Percentiles rank a stretch among this genome's conserved stretches.
Evolutionary conservation across 768 basidiomycete genomes (phyloP).

Genomic region (Saitozyma sp.): DNA sequence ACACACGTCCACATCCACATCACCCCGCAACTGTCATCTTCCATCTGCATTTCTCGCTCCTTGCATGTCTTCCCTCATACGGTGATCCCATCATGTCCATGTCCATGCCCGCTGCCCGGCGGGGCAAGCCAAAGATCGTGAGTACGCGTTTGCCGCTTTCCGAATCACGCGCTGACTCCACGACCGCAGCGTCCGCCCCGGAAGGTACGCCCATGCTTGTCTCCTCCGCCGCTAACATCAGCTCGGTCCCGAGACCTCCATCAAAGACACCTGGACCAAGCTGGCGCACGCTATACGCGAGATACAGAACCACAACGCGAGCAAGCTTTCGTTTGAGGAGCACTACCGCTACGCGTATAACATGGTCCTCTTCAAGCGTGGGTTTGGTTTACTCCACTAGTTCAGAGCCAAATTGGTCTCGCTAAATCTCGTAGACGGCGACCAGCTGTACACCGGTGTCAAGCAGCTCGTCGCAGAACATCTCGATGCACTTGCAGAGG

Average conservation of each 20-base stretch:
- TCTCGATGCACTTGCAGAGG: slow-evolving; percentile 72
- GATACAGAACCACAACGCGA: slow-evolving; percentile 91
- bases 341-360: slow-evolving; percentile 93
- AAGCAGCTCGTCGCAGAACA: slow-evolving; percentile 76
- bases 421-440: slow-evolving; percentile 58
- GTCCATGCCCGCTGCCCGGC: slow-evolving; percentile 33
- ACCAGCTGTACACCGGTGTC: slow-evolving; percentile 82
- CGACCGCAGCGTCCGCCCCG: slow-evolving; percentile 37
- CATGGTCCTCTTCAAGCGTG: slow-evolving; percentile 76
- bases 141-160: background rate
- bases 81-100: slow-evolving; percentile 27
- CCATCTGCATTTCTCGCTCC: background rate
- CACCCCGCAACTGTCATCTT: background rate
- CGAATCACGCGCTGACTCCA: background rate
- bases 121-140: slow-evolving; percentile 44
- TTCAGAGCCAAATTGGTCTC: background rate
- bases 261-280: slow-evolving; percentile 78
- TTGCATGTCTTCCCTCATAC: too few species aligned
- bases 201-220: slow-evolving; percentile 18
- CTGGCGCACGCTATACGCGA: slow-evolving; percentile 83
- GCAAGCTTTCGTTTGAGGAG: slow-evolving; percentile 85
- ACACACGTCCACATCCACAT: too few species aligned
- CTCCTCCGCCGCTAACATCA: slow-evolving; percentile 1
- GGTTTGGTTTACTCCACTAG: slow-evolving; percentile 6
- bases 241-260: slow-evolving; percentile 54